Base-by-base conservation (phyloP, 352 stramenopile genomes). In the Pythium aphanidermatum region DNA sequence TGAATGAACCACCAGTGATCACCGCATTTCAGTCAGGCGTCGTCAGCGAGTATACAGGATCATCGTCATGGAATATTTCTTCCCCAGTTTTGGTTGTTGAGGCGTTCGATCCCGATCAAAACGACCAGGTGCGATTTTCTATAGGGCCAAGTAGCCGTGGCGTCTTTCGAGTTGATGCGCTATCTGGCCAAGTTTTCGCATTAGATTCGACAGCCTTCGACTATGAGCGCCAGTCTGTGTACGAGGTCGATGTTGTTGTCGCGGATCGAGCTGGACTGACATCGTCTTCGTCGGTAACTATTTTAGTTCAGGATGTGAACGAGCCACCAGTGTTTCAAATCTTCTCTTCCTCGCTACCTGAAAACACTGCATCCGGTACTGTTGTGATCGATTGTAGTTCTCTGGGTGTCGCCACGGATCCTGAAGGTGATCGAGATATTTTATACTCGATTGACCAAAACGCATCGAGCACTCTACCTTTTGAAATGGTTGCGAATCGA, bases 1-100 rank as follows among this genome's bases (percentile, higher is more conserved):
- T 78, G 7, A 84, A 84, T 14, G 72, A 84, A 23, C 36, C 66
- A 23, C 72, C 72, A 2, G 26, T 19, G 5, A 51, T 73, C 29
- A 24, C 63, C 6, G n/a, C 24, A 51, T 52, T 59, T 0, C 44
- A 66, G 30, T 32, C 54, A 10, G 72, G 66, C 2, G 48, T 33
- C 14, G 60, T 79, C 6, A 38, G 46, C 6, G 72, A 84, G 44
- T 84, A 63, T 37, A 69, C 63, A 6, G 51, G 43, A 25, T 46
- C 28, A 5, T 42, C 39, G 14, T 40, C 31, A 2, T 60, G 69
- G 57, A 31, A 70, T 25, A 5, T 38, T 5, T 59, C 64, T 7
- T 19, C 28, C 7, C 11, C 60, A 11, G 26, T 79, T 1, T 43
- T 70, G n/a, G 42, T 12, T 10, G 43, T 60, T 3, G 14, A 50